Evolutionary conservation across 176 grass and related monocot genomes (phyloP).

Genomic region (Alopecurus myosuroides): DNA sequence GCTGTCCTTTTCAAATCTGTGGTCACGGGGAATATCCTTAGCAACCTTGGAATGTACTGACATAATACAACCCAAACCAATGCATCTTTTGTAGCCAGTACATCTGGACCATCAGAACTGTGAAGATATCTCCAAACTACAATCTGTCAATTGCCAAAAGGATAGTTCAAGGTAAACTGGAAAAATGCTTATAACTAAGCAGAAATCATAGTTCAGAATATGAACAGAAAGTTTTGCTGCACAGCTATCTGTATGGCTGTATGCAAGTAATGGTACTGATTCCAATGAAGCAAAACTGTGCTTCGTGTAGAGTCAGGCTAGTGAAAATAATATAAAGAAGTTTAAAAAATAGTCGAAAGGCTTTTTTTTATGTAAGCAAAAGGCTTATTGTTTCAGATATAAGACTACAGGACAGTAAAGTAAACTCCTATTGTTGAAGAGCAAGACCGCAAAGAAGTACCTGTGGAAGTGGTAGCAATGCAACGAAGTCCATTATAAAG

Average conservation of each 20-base stretch:
- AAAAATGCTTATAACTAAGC: background rate
- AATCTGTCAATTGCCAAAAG: conserved; percentile 51
- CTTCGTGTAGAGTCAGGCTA: background rate
- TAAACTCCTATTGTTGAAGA: background rate
- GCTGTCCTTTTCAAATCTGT: conserved; percentile 81
- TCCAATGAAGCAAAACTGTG: background rate
- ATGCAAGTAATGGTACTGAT: conserved; percentile 1
- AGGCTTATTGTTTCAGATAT: background rate
- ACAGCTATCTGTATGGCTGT: background rate
- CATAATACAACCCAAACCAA: conserved; percentile 73
- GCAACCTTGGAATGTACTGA: conserved; percentile 79
- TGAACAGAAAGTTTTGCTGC: background rate
- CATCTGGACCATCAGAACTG: conserved; percentile 51
- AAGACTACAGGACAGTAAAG: background rate
- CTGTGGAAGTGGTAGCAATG: conserved; percentile 90
- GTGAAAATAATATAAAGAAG: conserved; percentile 4
- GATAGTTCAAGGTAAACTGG: background rate
- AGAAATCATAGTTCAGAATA: background rate
- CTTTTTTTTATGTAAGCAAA: background rate
- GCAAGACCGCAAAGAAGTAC: conserved; percentile 15
- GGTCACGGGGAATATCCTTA: conserved; percentile 67
- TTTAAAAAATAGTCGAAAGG: background rate
- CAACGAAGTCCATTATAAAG: conserved; percentile 68
- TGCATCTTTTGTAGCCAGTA: conserved; percentile 56
- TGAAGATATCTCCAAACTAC: conserved; percentile 83